Evolutionary conservation across 768 basidiomycete species (phyloP).

Genomic region (Boletus reticulatus): DNA sequence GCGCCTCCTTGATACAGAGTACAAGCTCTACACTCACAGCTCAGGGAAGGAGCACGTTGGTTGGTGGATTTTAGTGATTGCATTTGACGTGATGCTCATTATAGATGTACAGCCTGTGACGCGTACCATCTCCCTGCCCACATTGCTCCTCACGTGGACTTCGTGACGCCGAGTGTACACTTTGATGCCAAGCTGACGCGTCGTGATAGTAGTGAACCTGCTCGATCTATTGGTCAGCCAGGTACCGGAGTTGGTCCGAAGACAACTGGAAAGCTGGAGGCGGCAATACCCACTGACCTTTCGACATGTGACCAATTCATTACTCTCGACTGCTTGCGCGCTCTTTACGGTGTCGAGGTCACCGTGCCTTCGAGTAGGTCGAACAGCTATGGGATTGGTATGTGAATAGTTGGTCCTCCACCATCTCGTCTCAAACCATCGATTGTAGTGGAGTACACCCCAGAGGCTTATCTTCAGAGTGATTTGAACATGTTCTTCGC

Average conservation of each 20-base stretch:
- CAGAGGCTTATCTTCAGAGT: constrained; percentile 29
- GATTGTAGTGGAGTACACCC: constrained; percentile 33
- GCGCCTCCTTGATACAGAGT: constrained; percentile 30
- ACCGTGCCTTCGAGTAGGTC: constrained; percentile 18
- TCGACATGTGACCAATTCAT: constrained; percentile 26
- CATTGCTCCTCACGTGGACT: constrained; percentile 33
- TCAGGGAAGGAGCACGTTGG: constrained; percentile 26
- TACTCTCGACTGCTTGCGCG: constrained; percentile 30
- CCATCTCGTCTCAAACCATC: not conserved
- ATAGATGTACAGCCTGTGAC: constrained; percentile 24
- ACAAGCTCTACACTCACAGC: constrained; percentile 28
- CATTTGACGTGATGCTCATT: not conserved
- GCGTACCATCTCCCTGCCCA: constrained; percentile 33
- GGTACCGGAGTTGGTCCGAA: constrained; percentile 12
- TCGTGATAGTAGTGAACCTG: not conserved
- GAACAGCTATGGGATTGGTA: constrained; percentile 37
- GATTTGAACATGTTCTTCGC: constrained; percentile 34
- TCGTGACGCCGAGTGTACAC: constrained; percentile 36
- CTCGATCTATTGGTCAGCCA: constrained; percentile 19
- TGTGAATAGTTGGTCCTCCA: not conserved
- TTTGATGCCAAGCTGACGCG: constrained; percentile 25
- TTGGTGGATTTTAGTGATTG: not conserved
- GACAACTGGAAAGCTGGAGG: constrained; percentile 6
- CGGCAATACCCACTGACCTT: constrained; percentile 7
- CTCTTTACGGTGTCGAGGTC: constrained; percentile 25